Percentiles rank a stretch among this genome's conserved stretches.
These are phyloP conservation scores for Candida sp. DNA, from an alignment of 1,139 yeast genomes.

Conservation along the genomic window DNA sequence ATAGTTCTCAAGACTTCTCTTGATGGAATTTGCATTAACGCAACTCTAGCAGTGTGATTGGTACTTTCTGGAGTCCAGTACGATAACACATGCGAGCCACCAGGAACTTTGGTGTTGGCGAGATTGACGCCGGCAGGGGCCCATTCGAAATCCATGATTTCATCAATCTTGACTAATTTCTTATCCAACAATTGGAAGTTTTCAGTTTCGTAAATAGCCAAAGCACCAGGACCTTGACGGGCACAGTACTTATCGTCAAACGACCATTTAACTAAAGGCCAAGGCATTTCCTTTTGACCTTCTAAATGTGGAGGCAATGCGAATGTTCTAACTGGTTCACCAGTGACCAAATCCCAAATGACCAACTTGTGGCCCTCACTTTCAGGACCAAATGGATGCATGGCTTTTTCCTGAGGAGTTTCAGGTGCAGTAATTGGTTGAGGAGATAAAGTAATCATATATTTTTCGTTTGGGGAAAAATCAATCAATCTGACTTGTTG, in stretches of 20 bases:
- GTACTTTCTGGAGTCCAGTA: conserved; percentile 96
- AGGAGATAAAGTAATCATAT: conserved; percentile 87
- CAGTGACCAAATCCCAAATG: conserved; percentile 88
- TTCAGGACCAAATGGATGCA: conserved; percentile 82
- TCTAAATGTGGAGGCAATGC: conserved; percentile 80
- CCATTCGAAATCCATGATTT: conserved; percentile 90
- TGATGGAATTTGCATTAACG: conserved; percentile 85
- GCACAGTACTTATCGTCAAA: conserved; percentile 93
- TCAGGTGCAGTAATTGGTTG: conserved; percentile 76
- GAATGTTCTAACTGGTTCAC: conserved; percentile 85
- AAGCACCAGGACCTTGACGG: conserved; percentile 90
- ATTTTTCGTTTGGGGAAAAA: conserved; percentile 91
- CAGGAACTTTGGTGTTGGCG: conserved; percentile 49
- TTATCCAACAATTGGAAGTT: conserved; percentile 74
- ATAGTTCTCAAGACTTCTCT: conserved; percentile 84
- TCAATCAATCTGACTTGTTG: conserved; percentile 88
- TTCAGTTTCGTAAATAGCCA: conserved; percentile 81
- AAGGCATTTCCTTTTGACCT: conserved; percentile 71
- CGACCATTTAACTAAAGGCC: conserved; percentile 99
- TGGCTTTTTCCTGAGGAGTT: conserved; percentile 56
- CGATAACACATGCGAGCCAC: conserved; percentile 69
- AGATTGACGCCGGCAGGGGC: conserved; percentile 85
- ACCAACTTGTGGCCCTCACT: conserved; percentile 93
- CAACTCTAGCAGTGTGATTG: conserved; percentile 94
- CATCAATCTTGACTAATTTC: conserved; percentile 81